A percentile compares a stretch with the other conserved stretches of the same genome.
phyloP scores from a whole-genome alignment of 2,329 filamentous ascomycete genomes.

The Alternaria sp. region DNA sequence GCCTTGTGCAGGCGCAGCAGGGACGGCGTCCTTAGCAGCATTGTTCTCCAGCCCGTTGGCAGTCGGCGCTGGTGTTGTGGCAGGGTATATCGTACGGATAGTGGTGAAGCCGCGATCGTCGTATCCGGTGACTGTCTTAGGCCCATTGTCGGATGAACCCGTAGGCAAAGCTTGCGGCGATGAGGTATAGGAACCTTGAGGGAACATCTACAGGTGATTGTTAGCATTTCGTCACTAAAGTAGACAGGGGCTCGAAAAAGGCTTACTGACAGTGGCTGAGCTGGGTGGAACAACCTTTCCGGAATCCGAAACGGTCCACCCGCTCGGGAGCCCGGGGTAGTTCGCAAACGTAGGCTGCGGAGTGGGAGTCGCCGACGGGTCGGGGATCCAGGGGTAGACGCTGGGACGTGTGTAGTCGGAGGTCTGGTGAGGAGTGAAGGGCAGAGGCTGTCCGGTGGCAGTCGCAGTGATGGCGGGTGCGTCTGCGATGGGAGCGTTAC shows the following conservation, averaged over 20 bases:
- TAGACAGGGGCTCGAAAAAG: conserved; percentile 23
- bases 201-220: conserved; percentile 55
- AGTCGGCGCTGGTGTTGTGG: conserved; percentile 14
- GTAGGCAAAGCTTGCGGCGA: conserved; percentile 51
- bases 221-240: conserved; percentile 19
- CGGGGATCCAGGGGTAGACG: conserved; percentile 68
- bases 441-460: conserved; percentile 68
- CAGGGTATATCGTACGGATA: conserved; percentile 45
- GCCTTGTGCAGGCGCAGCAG: conserved; percentile 12
- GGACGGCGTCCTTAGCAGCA: conserved; percentile 5
- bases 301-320: conserved; percentile 79
- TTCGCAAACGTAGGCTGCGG: conserved; percentile 54
- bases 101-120: conserved; percentile 60
- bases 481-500: conserved; percentile 59
- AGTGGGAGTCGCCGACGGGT: conserved; percentile 60
- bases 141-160: conserved; percentile 35
- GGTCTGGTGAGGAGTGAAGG: conserved; percentile 68
- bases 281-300: conserved; percentile 80
- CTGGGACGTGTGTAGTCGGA: conserved; percentile 54
- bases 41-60: conserved; percentile 14
- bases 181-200: conserved; percentile 59
- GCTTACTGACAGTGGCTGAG: conserved; percentile 71
- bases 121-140: conserved; percentile 52
- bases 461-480: conserved; percentile 70
- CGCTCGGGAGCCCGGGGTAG: conserved; percentile 70